These are phyloP conservation scores for Talaromyces sp. DNA, from an alignment of 2,329 filamentous ascomycete species.

Conservation along the genomic window DNA sequence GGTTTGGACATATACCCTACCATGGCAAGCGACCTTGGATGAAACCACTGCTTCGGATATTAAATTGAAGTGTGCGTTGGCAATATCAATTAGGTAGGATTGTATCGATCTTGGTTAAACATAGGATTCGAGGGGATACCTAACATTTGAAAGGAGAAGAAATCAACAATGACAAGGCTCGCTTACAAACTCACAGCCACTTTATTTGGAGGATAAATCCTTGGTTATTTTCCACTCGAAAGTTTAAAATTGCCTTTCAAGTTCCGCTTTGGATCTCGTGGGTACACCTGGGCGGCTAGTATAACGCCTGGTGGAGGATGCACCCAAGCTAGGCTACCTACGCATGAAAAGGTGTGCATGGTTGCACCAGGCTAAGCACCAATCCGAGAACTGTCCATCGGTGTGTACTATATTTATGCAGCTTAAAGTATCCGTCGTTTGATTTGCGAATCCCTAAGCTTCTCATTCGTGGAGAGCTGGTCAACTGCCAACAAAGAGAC, in stretches of 20 bases:
- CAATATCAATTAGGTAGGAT: too few relatives aligned
- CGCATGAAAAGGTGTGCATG: not conserved
- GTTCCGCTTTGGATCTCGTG: not conserved
- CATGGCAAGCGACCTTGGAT: not conserved
- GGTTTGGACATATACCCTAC: not conserved
- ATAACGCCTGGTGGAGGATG: conserved; percentile 6
- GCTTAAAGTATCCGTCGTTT: not conserved
- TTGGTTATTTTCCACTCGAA: not conserved
- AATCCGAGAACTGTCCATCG: not conserved
- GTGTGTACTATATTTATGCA: not conserved
- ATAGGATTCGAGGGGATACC: too few relatives aligned
- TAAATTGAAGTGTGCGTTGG: not conserved
- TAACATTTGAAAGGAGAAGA: too few relatives aligned
- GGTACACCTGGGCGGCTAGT: conserved; percentile 13
- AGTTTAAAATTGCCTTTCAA: not conserved
- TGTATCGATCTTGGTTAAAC: not conserved
- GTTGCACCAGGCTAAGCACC: conserved; percentile 4
- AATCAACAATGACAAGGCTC: too few relatives aligned
- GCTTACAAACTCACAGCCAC: too few relatives aligned
- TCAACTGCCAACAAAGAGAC: conserved; percentile 20
- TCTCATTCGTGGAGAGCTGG: conserved; percentile 2
- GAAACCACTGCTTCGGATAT: not conserved
- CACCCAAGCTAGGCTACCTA: not conserved
- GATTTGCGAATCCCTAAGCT: conserved; percentile 2
- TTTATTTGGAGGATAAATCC: not conserved